Percentiles rank a stretch among this genome's conserved stretches.
Conservation (phyloP, 176 grass and related monocot species). For the Aegilops umbellulata region DNA sequence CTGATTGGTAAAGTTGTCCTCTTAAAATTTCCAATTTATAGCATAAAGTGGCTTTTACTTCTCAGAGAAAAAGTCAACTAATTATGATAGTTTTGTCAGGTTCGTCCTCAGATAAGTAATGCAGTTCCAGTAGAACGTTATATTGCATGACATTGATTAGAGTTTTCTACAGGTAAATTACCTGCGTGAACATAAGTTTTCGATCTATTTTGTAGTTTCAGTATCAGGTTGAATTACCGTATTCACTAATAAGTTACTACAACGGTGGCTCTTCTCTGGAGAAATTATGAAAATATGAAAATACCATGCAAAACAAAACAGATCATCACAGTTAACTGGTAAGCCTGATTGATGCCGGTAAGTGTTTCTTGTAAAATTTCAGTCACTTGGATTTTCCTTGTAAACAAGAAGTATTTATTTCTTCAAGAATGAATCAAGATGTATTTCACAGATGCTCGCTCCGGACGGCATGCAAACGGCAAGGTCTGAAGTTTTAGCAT, state of each 20-base stretch:
- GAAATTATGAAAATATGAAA: not conserved
- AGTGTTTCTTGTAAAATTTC: not conserved
- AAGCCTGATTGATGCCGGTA: conserved; percentile 3
- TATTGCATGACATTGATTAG: not conserved
- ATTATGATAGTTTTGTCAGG: conserved; percentile 16
- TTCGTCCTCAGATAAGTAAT: not conserved
- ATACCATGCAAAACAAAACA: not conserved
- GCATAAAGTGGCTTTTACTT: conserved; percentile 21
- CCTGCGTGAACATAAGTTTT: not conserved
- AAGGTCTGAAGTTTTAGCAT: conserved; percentile 37
- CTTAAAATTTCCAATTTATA: conserved; percentile 6
- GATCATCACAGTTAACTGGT: not conserved
- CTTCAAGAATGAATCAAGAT: conserved; percentile 18
- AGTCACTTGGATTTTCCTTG: not conserved
- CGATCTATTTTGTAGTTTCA: not conserved
- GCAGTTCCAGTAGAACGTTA: not conserved
- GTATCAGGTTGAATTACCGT: conserved; percentile 1
- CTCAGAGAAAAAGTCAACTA: conserved; percentile 16
- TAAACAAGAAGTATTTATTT: not conserved
- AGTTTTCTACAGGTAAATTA: not conserved
- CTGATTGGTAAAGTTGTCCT: conserved; percentile 14
- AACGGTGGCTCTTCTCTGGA: not conserved
- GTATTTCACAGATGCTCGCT: conserved; percentile 21
- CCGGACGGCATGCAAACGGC: not conserved
- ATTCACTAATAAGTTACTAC: conserved; percentile 18